phyloP scores from a whole-genome alignment of 1,284 basidiomycete species.

The Volvariella surrecta region DNA sequence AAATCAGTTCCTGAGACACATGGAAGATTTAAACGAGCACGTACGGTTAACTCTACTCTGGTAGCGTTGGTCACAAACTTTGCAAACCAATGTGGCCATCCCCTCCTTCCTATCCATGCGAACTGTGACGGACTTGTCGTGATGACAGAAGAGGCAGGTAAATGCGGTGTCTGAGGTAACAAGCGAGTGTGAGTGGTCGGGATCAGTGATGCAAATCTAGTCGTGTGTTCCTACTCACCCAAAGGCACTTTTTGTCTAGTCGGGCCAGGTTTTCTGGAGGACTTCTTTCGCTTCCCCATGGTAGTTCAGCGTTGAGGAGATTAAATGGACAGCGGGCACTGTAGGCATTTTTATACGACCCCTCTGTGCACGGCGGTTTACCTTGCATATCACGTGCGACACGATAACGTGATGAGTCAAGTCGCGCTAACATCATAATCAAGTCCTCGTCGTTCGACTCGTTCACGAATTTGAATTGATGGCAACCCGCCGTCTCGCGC shows the following conservation, averaged over 20 bases:
- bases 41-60: constrained; percentile 80
- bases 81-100: constrained; percentile 67
- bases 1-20: neutral
- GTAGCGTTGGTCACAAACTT: constrained; percentile 75
- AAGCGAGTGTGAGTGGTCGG: constrained; percentile 6
- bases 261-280: constrained; percentile 61
- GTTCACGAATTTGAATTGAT: constrained; percentile 20
- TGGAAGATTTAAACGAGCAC: constrained; percentile 22
- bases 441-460: neutral
- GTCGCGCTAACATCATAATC: neutral
- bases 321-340: constrained; percentile 5
- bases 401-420: constrained; percentile 21
- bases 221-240: constrained; percentile 35
- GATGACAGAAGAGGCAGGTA: constrained; percentile 86
- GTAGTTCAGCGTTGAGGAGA: constrained; percentile 8
- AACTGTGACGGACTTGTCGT: constrained; percentile 83
- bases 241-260: constrained; percentile 57
- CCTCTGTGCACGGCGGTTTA: constrained; percentile 2
- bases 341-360: constrained; percentile 2
- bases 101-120: constrained; percentile 81
- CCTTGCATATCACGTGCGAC: constrained; percentile 9
- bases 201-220: constrained; percentile 1
- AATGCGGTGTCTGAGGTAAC: constrained; percentile 58
- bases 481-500: constrained; percentile 43
- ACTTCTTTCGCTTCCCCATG: constrained; percentile 86